Base-by-base conservation (phyloP, 2,329 filamentous ascomycete species). In the Alternaria arbusti region DNA sequence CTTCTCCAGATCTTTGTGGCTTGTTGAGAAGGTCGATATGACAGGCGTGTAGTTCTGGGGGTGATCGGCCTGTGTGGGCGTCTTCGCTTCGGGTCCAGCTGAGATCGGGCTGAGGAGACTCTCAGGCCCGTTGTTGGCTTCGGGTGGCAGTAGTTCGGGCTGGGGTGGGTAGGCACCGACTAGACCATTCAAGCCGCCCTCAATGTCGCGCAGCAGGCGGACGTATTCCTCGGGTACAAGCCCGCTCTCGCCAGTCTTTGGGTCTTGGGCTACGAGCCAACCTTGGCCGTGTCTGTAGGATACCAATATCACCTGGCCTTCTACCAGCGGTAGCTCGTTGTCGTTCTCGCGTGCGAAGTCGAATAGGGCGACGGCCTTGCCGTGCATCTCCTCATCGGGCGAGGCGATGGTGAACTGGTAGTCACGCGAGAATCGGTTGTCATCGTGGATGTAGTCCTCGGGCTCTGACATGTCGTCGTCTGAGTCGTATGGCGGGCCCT, bases 211-310 rank as follows among this genome's bases (percentile, higher is more conserved):
- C 64, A 99, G 86, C 49, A 99, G 84, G 15, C 96, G 90, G 45
- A 99, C 96, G 77, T 98, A 99, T 80, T 96, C 94, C 80, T 99
- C 96, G 0, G 96, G 96, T 2, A 99, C 96, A 36, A 99, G 86
- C 1, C 96, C 96, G 74, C 93, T 97, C 82, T 99, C 96, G 3
- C 88, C 93, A 1, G 94, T 97, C 79, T 93, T 94, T 12, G 95
- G 94, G 75, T 99, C 96, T 82, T 97, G 93, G 5, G 96, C 96
- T 23, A 99, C 96, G 55, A 99, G 86, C 96, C 96, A 99, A 59
- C 96, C 96, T 81, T 98, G 94, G 15, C 95, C 95, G 77, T 98
- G 94, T 46, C 96, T 88, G 79, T 98, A 99, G 15, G 93, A 97
- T 23, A 99, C 94, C 84, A 96, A 91, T 60, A 99, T 97, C 61